Base-by-base conservation (phyloP, 441 rosid genomes). In the Sinapis alba region DNA sequence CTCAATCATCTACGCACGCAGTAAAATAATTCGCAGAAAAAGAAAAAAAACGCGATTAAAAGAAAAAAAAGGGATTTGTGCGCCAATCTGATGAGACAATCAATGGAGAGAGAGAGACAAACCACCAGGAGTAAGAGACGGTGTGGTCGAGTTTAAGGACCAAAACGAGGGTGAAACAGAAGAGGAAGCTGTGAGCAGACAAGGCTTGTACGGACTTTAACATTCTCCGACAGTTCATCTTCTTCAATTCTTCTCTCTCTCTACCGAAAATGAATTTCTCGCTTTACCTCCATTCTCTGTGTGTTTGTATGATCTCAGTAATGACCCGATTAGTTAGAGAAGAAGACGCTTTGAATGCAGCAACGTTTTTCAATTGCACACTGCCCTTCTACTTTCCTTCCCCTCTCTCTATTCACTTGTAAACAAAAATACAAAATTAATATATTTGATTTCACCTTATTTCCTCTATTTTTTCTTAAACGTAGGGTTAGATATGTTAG, bases 141-240 rank as follows among this genome's bases (percentile, higher is more conserved):
- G 75, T 20, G 66, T 77, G 87, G 68, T 88, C 82, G 73, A 95
- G 92, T 85, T 93, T 95, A 65, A 93, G 85, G 21, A 95, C 86
- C 59, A 95, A 91, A 71, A 87, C 75, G n/a, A 93, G 83, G 58
- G 98, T 88, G 86, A 92, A 91, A 71, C 66, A 65, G 66, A 87
- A 84, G 70, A 95, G 93, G 10, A 90, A 90, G 85, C 62, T 45
- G 59, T 95, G 96, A 69, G 99, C 96, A 6, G 84, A 87, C 83
- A 90, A 81, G 38, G 99, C 90, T 91, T 90, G 99, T 16, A 79
- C 80, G 32, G 99, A 91, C 88, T 90, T 91, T 79, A 93, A 84
- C 69, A 90, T 92, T 86, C 98, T 88, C 64, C 92, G 75, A 93
- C 96, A 86, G 80, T 84, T 87, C 92, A 88, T 94, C 85, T 62